A percentile compares a stretch with the other conserved stretches of the same genome.
These are phyloP conservation scores for Ascoidea rubescens DNA, from an alignment of 805 yeast species.

Conservation along the genomic window DNA sequence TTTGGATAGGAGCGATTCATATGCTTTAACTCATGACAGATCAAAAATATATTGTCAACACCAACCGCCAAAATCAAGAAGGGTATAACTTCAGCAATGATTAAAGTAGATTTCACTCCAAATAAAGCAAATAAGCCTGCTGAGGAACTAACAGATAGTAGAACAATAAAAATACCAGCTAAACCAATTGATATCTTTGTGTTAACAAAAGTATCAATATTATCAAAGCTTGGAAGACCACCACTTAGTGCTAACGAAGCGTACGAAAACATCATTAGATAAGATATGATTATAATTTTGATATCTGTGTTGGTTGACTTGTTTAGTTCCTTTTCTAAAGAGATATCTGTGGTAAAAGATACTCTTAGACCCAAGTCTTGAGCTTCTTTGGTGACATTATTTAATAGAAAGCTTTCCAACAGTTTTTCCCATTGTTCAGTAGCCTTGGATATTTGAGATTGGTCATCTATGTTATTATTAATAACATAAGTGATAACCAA, in stretches of 20 bases:
- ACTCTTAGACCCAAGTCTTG: constrained; percentile 39
- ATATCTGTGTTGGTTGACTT: constrained; percentile 72
- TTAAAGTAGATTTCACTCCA: constrained; percentile 79
- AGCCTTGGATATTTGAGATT: constrained; percentile 26
- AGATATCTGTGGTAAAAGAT: constrained; percentile 70
- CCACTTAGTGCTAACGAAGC: constrained; percentile 74
- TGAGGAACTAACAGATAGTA: constrained; percentile 68
- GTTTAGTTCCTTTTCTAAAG: constrained; percentile 74
- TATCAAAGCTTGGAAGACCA: constrained; percentile 26
- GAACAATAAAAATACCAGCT: constrained; percentile 72
- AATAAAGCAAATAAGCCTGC: constrained; percentile 66
- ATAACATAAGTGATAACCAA: constrained; percentile 64
- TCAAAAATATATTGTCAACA: constrained; percentile 84
- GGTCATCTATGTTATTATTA: constrained; percentile 33
- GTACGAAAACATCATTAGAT: constrained; percentile 75
- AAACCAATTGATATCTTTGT: constrained; percentile 70
- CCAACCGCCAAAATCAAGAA: constrained; percentile 88
- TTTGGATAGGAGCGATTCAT: constrained; percentile 33
- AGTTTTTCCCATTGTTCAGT: constrained; percentile 50
- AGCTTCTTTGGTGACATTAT: constrained; percentile 28
- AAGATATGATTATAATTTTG: constrained; percentile 56
- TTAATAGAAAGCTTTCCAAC: constrained; percentile 41
- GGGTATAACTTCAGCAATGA: constrained; percentile 94
- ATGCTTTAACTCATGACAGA: constrained; percentile 63
- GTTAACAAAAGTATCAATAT: constrained; percentile 14